These are phyloP conservation scores for Cercophora newfieldiana DNA, from an alignment of 495 filamentous ascomycete species.

Conservation along the genomic window DNA sequence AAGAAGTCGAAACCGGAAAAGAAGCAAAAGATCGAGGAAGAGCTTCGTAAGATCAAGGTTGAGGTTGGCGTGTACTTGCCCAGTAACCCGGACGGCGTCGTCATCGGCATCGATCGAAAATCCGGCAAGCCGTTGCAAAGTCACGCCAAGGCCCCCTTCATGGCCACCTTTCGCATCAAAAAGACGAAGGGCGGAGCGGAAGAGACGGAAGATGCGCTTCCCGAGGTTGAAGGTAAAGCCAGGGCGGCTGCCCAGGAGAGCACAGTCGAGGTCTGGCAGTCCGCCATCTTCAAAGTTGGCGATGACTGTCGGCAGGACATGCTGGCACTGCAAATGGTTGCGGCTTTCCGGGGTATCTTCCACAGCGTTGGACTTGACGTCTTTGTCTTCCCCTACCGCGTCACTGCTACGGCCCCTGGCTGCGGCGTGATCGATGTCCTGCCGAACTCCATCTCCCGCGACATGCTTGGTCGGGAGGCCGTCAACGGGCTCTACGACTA, in stretches of 20 bases:
- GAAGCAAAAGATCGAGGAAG: slow-evolving; percentile 98
- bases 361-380: slow-evolving; percentile 91
- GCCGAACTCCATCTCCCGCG: slow-evolving; percentile 94
- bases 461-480: slow-evolving; percentile 97
- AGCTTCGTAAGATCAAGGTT: slow-evolving; percentile 92
- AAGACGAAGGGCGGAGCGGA: slow-evolving; percentile 62
- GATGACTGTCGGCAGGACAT: slow-evolving; percentile 99
- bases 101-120: slow-evolving; percentile 96
- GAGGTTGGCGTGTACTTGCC: slow-evolving; percentile 97
- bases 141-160: slow-evolving; percentile 96
- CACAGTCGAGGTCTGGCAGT: slow-evolving; percentile 93
- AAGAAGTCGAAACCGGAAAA: slow-evolving; percentile 93
- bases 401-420: slow-evolving; percentile 96
- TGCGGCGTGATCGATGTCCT: slow-evolving; percentile 98
- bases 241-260: slow-evolving; percentile 37
- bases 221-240: slow-evolving; percentile 37
- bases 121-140: slow-evolving; percentile 96
- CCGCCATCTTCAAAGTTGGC: slow-evolving; percentile 99
- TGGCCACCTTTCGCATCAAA: slow-evolving; percentile 97
- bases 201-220: slow-evolving; percentile 45
- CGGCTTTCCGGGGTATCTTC: slow-evolving; percentile 95
- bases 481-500: slow-evolving; percentile 98
- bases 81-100: slow-evolving; percentile 93
- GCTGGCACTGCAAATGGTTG: slow-evolving; percentile 94
- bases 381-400: slow-evolving; percentile 94